Percentiles rank a stretch among this genome's conserved stretches.
Evolutionary conservation across 2,329 filamentous ascomycete genomes (phyloP).

Genomic region (Alternaria brassicicola): DNA sequence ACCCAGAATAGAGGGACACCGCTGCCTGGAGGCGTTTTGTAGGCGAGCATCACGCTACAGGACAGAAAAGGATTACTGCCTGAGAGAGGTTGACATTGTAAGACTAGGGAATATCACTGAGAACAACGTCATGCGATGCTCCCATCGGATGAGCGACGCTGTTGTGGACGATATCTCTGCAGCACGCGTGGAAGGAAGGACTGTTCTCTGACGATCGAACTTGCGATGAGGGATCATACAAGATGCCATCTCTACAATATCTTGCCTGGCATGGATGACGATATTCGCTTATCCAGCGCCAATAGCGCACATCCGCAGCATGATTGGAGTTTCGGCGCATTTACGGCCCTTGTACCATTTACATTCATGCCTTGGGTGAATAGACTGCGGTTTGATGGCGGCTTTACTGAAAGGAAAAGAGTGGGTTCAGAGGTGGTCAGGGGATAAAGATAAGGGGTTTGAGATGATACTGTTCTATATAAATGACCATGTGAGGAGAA

Average conservation of each 20-base stretch:
- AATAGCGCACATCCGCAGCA: not conserved
- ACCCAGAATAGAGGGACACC: slow-evolving; percentile 33
- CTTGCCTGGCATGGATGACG: not conserved
- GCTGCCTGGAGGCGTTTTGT: slow-evolving; percentile 33
- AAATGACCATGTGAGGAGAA: not conserved
- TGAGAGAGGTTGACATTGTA: slow-evolving; percentile 6
- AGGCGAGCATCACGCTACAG: not conserved
- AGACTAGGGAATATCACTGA: not conserved
- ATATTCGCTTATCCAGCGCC: not conserved
- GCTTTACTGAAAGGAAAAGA: not conserved
- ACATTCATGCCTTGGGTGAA: not conserved
- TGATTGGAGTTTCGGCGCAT: not conserved
- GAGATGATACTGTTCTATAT: not conserved
- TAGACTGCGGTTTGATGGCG: not conserved
- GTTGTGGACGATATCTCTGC: not conserved
- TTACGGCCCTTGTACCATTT: not conserved
- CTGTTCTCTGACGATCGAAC: not conserved
- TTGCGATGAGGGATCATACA: not conserved
- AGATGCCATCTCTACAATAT: not conserved
- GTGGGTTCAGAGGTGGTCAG: not conserved
- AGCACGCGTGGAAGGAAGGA: not conserved
- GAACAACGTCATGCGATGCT: not conserved
- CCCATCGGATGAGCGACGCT: not conserved
- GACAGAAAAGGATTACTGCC: not conserved
- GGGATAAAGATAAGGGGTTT: not conserved